Evolutionary conservation across 2,329 filamentous ascomycete genomes (phyloP).

Genomic region (Parafenestella ontariensis): DNA sequence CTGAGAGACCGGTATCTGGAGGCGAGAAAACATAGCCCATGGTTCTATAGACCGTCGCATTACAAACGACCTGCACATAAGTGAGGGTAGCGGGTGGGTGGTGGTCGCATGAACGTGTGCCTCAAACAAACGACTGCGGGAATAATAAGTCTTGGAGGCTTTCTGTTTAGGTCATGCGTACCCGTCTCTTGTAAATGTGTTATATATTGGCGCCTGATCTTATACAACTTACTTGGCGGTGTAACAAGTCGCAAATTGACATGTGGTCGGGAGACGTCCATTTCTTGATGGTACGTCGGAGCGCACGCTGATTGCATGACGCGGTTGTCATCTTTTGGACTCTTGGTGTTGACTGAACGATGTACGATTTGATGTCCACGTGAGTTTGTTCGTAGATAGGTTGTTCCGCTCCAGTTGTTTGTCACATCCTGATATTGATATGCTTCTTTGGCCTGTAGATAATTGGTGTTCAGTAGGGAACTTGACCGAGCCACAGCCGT

Average conservation of each 20-base stretch:
- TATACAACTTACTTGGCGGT: neutral
- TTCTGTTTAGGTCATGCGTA: neutral
- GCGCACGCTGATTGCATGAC: too few relatives aligned
- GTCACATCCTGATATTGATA: too few relatives aligned
- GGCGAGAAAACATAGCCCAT: neutral
- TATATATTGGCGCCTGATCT: neutral
- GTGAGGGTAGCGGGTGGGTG: neutral
- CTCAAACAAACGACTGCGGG: neutral
- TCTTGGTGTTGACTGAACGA: too few relatives aligned
- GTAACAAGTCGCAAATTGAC: neutral
- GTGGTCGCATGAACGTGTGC: neutral
- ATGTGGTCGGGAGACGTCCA: neutral
- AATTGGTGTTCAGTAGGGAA: too few relatives aligned
- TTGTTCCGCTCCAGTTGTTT: too few relatives aligned
- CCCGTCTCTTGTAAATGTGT: constrained; percentile 1
- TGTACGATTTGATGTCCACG: too few relatives aligned
- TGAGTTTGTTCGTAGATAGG: too few relatives aligned
- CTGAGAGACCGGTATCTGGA: constrained; percentile 14
- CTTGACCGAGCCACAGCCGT: too few relatives aligned
- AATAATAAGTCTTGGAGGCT: neutral
- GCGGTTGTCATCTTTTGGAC: too few relatives aligned
- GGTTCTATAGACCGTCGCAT: neutral
- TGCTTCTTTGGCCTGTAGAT: too few relatives aligned
- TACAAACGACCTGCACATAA: neutral
- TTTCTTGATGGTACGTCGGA: neutral